A percentile compares a stretch with the other conserved stretches of the same genome.
phyloP scores from a whole-genome alignment of 164 flowering plant species.

The Stephania yunnanensis region DNA sequence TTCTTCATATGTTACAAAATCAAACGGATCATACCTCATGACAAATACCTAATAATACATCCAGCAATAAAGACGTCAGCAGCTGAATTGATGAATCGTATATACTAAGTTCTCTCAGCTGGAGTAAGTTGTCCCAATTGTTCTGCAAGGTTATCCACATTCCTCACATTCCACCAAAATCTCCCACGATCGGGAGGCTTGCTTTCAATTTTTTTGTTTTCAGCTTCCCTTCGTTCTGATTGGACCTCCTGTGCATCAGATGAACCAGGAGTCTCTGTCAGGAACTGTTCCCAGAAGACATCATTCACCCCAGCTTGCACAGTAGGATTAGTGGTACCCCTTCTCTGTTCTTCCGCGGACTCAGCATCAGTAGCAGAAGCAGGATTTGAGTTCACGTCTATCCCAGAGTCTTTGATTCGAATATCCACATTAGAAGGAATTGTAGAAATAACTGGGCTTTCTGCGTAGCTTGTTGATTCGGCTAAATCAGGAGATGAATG shows the following conservation, averaged over 20 bases:
- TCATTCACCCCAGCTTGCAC: slow-evolving; percentile 48
- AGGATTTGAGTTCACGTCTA: slow-evolving; percentile 47
- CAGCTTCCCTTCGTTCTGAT: slow-evolving; percentile 35
- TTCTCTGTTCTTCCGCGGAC: slow-evolving; percentile 19
- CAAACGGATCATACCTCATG: slow-evolving; percentile 21
- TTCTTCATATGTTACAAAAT: slow-evolving; percentile 18
- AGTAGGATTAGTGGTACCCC: slow-evolving; percentile 11
- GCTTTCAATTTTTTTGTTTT: slow-evolving; percentile 22
- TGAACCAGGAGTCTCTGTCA: slow-evolving; percentile 62
- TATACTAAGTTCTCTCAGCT: slow-evolving; percentile 35
- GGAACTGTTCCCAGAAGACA: slow-evolving; percentile 72
- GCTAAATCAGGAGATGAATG: slow-evolving; percentile 41
- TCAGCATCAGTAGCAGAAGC: slow-evolving; percentile 20
- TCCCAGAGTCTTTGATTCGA: slow-evolving; percentile 28
- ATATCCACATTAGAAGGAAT: slow-evolving; percentile 22
- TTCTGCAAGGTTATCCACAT: slow-evolving; percentile 41
- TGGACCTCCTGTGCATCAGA: slow-evolving; percentile 40
- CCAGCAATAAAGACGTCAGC: slow-evolving; percentile 10
- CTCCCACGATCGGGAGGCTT: slow-evolving; percentile 22
- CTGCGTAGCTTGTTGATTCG: slow-evolving; percentile 24
- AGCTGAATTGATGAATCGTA: slow-evolving; percentile 12
- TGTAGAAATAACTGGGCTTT: slow-evolving; percentile 30
- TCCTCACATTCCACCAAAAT: slow-evolving; percentile 44
- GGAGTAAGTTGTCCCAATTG: slow-evolving; percentile 52
- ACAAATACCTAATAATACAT: slow-evolving; percentile 12